These are phyloP conservation scores for Cladobotryum protrusum DNA, from an alignment of 2,329 filamentous ascomycete genomes.

Conservation along the genomic window DNA sequence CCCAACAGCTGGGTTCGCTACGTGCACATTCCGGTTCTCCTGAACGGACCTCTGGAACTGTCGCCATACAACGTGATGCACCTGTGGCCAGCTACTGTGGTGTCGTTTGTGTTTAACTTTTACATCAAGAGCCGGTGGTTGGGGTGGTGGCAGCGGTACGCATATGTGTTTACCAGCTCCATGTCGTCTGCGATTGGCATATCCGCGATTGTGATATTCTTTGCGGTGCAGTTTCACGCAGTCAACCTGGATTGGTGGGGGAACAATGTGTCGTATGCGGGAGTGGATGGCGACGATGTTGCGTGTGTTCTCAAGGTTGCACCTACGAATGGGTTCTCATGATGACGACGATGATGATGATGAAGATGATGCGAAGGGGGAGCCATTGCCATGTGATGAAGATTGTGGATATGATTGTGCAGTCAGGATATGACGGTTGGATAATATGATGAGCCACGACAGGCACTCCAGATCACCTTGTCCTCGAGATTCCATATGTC, in stretches of 20 bases:
- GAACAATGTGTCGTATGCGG: conserved; percentile 18
- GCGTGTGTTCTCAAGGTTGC: too few relatives aligned
- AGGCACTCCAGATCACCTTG: too few relatives aligned
- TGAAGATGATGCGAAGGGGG: too few relatives aligned
- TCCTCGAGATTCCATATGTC: too few relatives aligned
- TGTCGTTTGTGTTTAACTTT: conserved; percentile 22
- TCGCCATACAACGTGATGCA: conserved; percentile 23
- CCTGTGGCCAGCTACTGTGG: conserved; percentile 18
- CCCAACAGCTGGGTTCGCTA: conserved; percentile 17
- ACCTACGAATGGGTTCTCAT: too few relatives aligned
- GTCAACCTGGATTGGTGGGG: conserved; percentile 24
- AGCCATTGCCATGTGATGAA: too few relatives aligned
- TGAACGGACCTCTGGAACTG: conserved; percentile 20
- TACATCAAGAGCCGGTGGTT: conserved; percentile 19
- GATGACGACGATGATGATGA: too few relatives aligned
- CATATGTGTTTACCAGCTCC: conserved; percentile 22
- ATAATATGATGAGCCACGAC: too few relatives aligned
- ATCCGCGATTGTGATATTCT: conserved; percentile 22
- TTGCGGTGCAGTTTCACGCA: conserved; percentile 17
- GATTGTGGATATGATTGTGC: too few relatives aligned
- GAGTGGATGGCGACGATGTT: too few relatives aligned
- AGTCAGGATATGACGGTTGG: too few relatives aligned
- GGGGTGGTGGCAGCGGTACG: conserved; percentile 24
- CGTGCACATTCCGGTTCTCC: conserved; percentile 19
- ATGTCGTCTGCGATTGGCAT: conserved; percentile 22